Evolutionary conservation across 1,284 basidiomycete genomes (phyloP), one percentile per base, ranked within the genome.

Genomic region (Marasmius fiardii): DNA sequence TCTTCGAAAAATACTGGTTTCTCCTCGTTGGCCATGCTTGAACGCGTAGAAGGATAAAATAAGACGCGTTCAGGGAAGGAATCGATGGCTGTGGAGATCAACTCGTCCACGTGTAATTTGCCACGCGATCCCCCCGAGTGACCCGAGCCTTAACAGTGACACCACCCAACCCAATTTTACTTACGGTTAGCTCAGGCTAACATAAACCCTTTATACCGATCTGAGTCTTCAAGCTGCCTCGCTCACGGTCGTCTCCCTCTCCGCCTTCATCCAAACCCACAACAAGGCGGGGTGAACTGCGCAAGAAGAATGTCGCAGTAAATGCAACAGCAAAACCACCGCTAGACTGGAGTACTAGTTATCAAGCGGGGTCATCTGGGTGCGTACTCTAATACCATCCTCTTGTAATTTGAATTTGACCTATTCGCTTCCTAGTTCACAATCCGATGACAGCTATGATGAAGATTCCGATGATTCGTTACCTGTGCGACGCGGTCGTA

Each of bases 341-440:
- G 58, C 60, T 83, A 60, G 89, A 84, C 61, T 84, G 89, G 84
- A 92, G 88, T 64, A 90, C 90, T n/a, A 92, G 89, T 63, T 92
- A 92, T 69, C 85, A 89, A 58, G 89, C 85, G 18, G 90, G 89
- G 34, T 88, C 87, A 26, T 91, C 89, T 14, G 82, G 86, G 86
- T 87, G 60, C 45, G 73, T 58, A n/a, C 43, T 21, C 44, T 20
- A 11, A 33, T 55, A 18, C 16, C 20, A n/a, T 28, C 24, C 16
- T 11, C 16, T 18, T 14, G 43, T 20, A 26, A 14, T 23, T 14
- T 47, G 31, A 24, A 12, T 41, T 20, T 41, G 18, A 8, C 24
- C 24, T 53, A 7, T 41, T 43, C 34, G n/a, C 45, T 24, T 16
- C 58, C 33, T 60, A 83, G 82, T 60, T 77, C 80, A 28, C 80